Evolutionary conservation across 441 rosid genomes (phyloP), one percentile per base, ranked within the genome.

Genomic region (Erodium moschatum): DNA sequence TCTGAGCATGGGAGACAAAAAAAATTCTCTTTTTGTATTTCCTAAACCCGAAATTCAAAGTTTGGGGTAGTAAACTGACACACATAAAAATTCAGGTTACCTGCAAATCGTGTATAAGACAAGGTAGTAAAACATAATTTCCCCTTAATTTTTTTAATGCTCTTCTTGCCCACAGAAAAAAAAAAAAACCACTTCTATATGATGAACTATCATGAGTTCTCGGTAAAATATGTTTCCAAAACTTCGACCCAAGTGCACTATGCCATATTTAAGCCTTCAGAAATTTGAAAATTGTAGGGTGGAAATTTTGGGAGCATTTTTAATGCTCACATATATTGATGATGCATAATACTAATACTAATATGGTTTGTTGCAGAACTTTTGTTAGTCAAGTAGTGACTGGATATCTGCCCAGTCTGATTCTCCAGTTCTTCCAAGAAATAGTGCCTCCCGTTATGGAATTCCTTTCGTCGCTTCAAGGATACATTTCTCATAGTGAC

Each of bases 351-450:
- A n/a, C 76, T 77, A 63, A 77, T 69, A 40, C 29, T 56, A 44
- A 18, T 61, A 10, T 66, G 1, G 81, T 48, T 75, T 71, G 64
- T 78, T 88, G 88, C 96, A 93, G 98, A 78, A 82, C 84, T 68
- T 77, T 87, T 66, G 73, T 93, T 33, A 89, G 82, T 80, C 75
- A 88, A 77, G 82, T 93, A 67, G 66, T 93, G 62, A 93, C 96
- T 3, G 98, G 98, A 42, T 93, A 93, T 70, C 92, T 93, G 80
- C 98, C 98, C 52, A 93, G 88, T 79, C 89, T 93, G 66, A 90
- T 93, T 78, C 97, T 90, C 77, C 89, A 64, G 80, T 70, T 85
- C 77, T 84, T 88, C 78, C 91, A 90, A 58, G 87, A 85, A 84
- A 63, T 84, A 3, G 96, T 88, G 70, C 97, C 98, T 65, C 96